A percentile compares a stretch with the other conserved stretches of the same genome.
phyloP scores from a whole-genome alignment of 352 stramenopile genomes.

The Phytophthora rubi region DNA sequence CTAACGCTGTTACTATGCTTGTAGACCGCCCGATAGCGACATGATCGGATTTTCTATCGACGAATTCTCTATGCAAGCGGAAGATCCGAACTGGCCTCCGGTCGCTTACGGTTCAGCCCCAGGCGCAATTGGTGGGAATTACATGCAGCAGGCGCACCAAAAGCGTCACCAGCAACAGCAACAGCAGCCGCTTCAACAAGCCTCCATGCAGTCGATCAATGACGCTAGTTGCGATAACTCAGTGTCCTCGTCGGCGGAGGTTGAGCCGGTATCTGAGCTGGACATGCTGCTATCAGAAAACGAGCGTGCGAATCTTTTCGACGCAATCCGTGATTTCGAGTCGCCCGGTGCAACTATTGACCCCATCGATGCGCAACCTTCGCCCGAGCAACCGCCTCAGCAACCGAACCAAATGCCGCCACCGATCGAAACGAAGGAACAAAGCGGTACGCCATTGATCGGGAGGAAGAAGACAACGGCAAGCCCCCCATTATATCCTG shows the following conservation, averaged over 20 bases:
- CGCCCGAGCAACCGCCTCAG: conserved; percentile 18
- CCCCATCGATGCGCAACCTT: conserved; percentile 18
- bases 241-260: conserved; percentile 21
- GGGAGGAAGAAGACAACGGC: conserved; percentile 20
- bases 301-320: conserved; percentile 69
- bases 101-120: conserved; percentile 33
- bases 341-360: conserved; percentile 31
- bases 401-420: conserved; percentile 12
- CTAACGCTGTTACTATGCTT: conserved; percentile 1
- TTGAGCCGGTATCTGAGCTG: conserved; percentile 40
- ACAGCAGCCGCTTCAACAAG: conserved; percentile 22
- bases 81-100: conserved; percentile 41
- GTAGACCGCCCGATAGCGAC: conserved; percentile 52
- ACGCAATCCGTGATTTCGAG: conserved; percentile 78
- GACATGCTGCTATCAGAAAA: conserved; percentile 72
- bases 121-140: conserved; percentile 25
- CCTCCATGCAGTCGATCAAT: conserved; percentile 13
- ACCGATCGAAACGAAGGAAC: conserved; percentile 30
- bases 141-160: conserved; percentile 33
- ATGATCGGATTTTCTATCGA: conserved; percentile 79
- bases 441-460: conserved; percentile 9
- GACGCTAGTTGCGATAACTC: conserved; percentile 19
- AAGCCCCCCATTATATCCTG: conserved; percentile 30
- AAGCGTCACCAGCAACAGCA: conserved; percentile 22
- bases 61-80: conserved; percentile 60